These are phyloP conservation scores for Hibiscus mutabilis DNA, from an alignment of 345 rosid genomes.

Conservation along the genomic window DNA sequence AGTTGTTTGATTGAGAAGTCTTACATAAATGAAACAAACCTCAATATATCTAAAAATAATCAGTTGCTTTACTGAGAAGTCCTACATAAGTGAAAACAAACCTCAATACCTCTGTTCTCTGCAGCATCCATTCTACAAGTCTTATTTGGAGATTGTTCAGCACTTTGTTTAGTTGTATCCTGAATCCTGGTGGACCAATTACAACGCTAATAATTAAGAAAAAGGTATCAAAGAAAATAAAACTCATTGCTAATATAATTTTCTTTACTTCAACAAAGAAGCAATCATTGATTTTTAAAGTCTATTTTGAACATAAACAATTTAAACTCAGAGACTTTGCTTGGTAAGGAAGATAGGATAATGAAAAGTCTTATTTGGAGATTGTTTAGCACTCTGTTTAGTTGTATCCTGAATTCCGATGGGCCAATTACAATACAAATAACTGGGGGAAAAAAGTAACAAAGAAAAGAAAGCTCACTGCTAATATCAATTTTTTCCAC, in stretches of 20 bases:
- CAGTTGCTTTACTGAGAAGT: neutral
- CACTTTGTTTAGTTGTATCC: neutral
- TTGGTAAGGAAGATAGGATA: neutral
- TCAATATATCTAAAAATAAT: neutral
- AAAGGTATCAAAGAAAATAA: neutral
- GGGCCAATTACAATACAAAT: neutral
- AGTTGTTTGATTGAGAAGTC: neutral
- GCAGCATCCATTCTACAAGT: neutral
- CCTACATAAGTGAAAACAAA: neutral
- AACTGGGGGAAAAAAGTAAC: neutral
- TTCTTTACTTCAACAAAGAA: neutral
- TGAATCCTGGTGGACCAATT: slow-evolving; percentile 2
- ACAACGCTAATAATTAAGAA: neutral
- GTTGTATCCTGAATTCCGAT: neutral
- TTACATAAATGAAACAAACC: neutral
- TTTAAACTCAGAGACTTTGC: neutral
- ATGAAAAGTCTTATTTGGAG: slow-evolving; percentile 1
- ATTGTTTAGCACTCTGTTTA: neutral
- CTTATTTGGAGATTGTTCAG: slow-evolving; percentile 7
- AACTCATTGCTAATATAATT: neutral
- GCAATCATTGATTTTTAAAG: neutral
- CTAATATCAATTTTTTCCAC: neutral
- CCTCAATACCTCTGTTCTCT: slow-evolving; percentile 10
- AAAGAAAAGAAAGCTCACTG: neutral
- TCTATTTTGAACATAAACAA: neutral